A percentile compares a stretch with the other conserved stretches of the same genome.
Evolutionary conservation across 2,329 filamentous ascomycete genomes (phyloP).

Genomic region (Apiospora marii): DNA sequence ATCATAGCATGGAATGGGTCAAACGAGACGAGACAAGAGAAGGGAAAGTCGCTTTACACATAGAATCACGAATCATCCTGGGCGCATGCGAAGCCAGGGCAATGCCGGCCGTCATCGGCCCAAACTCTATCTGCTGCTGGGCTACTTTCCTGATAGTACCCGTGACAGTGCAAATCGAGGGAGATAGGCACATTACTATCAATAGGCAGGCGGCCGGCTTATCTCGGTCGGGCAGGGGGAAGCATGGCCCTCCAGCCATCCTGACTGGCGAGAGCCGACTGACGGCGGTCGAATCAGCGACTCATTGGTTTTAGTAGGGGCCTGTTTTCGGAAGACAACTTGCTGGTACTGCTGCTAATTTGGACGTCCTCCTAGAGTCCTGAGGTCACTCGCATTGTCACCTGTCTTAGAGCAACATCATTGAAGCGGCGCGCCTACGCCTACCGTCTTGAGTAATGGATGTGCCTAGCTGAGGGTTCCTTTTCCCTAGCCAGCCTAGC

Average conservation of each 20-base stretch:
- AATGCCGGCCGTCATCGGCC: constrained; percentile 17
- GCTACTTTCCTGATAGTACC: background rate
- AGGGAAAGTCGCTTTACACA: background rate
- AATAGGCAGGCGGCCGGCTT: background rate
- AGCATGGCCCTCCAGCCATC: background rate
- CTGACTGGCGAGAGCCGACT: constrained; percentile 4
- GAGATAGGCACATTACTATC: background rate
- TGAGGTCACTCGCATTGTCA: background rate
- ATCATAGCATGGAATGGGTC: background rate
- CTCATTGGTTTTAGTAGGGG: background rate
- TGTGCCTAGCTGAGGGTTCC: background rate
- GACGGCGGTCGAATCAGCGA: background rate
- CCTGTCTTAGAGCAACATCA: background rate
- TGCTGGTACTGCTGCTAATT: background rate
- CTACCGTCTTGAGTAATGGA: constrained; percentile 7
- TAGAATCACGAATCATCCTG: constrained; percentile 3
- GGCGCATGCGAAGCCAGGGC: background rate
- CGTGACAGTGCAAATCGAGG: background rate
- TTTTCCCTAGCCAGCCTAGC: background rate
- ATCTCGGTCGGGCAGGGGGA: constrained; percentile 13
- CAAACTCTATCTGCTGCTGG: constrained; percentile 1
- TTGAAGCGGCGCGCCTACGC: background rate
- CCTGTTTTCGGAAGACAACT: background rate
- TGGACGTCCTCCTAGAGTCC: too few relatives aligned
- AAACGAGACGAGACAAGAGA: background rate